These are phyloP conservation scores for Plantago elongata DNA, from an alignment of 257 asterid species.

Conservation along the genomic window DNA sequence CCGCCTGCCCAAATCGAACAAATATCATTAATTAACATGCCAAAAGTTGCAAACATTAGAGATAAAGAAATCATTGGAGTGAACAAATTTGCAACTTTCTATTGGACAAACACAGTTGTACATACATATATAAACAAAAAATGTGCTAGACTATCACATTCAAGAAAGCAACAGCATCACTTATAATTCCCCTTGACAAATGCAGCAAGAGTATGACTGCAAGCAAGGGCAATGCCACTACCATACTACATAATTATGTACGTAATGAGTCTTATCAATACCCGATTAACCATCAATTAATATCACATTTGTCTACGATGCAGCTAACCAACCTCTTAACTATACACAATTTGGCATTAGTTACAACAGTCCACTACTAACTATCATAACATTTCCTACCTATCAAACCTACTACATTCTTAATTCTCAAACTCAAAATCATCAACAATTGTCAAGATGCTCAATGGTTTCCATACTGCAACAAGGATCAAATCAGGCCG, in stretches of 20 bases:
- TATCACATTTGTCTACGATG: background rate
- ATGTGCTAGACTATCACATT: constrained; percentile 9
- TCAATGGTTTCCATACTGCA: background rate
- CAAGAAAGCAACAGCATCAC: constrained; percentile 17
- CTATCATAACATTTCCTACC: too few species aligned
- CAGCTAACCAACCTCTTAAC: too few species aligned
- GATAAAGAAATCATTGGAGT: background rate
- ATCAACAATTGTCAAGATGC: background rate
- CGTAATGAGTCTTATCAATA: too few species aligned
- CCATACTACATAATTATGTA: constrained; percentile 6
- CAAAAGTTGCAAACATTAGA: background rate
- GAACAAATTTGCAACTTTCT: constrained; percentile 17
- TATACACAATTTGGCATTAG: too few species aligned
- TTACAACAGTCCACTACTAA: too few species aligned
- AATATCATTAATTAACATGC: constrained; percentile 6
- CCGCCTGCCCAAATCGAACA: constrained; percentile 48
- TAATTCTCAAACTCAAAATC: too few species aligned
- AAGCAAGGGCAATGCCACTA: background rate
- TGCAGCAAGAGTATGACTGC: constrained; percentile 4
- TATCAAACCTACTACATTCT: too few species aligned
- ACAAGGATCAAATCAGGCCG: background rate
- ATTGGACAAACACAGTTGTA: background rate
- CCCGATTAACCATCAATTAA: background rate
- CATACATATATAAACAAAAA: background rate
- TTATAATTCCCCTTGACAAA: background rate